Evolutionary conservation across 495 filamentous ascomycete species (phyloP), one percentile per base, ranked within the genome.

Genomic region (Neurospora sp.): DNA sequence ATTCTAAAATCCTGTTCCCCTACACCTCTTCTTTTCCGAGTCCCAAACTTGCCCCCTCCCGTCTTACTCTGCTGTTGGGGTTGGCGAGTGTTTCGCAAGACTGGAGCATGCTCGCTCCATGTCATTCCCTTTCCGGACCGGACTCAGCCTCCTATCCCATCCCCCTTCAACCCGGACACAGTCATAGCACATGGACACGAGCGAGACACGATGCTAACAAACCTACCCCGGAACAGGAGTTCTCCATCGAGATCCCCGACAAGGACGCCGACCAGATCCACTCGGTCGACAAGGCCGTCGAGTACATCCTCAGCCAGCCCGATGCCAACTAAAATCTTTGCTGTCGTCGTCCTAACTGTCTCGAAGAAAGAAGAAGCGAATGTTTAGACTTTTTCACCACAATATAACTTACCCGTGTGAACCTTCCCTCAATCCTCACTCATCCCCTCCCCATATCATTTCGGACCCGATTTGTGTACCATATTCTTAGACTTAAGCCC

Each of bases 181-280:
- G 18, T 54, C 23, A 23, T 46, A 23, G 40, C 39, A 20, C 42
- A 39, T 73, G 2, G 27, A 39, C 20, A 62, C 69, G 59, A 59
- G n/a, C n/a, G n/a, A n/a, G 6, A 37, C 39, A 46, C 74, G 69
- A 77, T 85, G 73, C 48, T 62, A 16, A 62, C 54, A 8, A 16
- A 14, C 18, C 0, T 4, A 0, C 44, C 18, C n/a, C 3, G 9
- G 69, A 77, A 83, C 80, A 98, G 95, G 96, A 99, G 84, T 99
- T 99, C 85, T 98, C 94, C 90, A 96, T 99, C 85, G 96, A 99
- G 89, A 99, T 99, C 83, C 96, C 96, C 76, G 96, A 99, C 85
- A 98, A 98, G 88, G 95, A 98, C 80, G 96, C 96, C 76, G 96
- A 99, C 85, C 88, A 89, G 76, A 97, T 99, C 82, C 93, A 95